Conservation (phyloP, 352 stramenopile genomes). For the Hyaloperonospora arabidopsidis region DNA sequence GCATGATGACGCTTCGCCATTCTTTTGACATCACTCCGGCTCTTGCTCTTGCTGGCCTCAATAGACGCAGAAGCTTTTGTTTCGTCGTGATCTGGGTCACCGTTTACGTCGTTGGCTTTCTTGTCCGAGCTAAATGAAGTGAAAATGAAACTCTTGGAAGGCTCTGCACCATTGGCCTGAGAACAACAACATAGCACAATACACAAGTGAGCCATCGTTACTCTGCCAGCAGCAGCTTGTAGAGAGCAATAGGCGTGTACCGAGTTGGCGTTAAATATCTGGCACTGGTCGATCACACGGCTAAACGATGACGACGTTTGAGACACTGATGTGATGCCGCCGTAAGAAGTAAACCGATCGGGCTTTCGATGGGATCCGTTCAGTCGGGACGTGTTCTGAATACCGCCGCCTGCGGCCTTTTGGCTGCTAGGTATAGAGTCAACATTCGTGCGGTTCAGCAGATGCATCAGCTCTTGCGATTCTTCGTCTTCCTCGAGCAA, state of each 20-base stretch:
- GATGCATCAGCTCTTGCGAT: conserved; percentile 57
- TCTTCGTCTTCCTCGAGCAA: conserved; percentile 76
- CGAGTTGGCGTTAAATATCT: conserved; percentile 57
- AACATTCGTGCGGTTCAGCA: conserved; percentile 55
- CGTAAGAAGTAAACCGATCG: conserved; percentile 50
- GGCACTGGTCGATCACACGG: conserved; percentile 59
- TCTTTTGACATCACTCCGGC: conserved; percentile 25
- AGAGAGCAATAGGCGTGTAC: conserved; percentile 24
- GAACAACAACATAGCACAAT: conserved; percentile 4
- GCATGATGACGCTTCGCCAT: conserved; percentile 19
- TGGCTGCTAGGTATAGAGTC: conserved; percentile 14
- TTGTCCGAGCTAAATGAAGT: conserved; percentile 54
- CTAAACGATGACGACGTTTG: conserved; percentile 58
- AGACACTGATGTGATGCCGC: conserved; percentile 32
- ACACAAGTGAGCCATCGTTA: not conserved
- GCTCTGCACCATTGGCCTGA: conserved; percentile 13
- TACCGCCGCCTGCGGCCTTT: not conserved
- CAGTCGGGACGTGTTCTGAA: conserved; percentile 4
- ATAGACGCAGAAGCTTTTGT: conserved; percentile 9
- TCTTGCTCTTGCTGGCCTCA: conserved; percentile 47
- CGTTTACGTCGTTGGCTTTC: conserved; percentile 25
- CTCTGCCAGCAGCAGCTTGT: not conserved
- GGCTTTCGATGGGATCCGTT: conserved; percentile 28
- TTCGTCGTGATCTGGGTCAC: conserved; percentile 23
- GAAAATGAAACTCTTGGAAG: conserved; percentile 75